A percentile compares a stretch with the other conserved stretches of the same genome.
These are phyloP conservation scores for Coniochaeta sp. DNA, from an alignment of 2,329 filamentous ascomycete species.

Conservation along the genomic window DNA sequence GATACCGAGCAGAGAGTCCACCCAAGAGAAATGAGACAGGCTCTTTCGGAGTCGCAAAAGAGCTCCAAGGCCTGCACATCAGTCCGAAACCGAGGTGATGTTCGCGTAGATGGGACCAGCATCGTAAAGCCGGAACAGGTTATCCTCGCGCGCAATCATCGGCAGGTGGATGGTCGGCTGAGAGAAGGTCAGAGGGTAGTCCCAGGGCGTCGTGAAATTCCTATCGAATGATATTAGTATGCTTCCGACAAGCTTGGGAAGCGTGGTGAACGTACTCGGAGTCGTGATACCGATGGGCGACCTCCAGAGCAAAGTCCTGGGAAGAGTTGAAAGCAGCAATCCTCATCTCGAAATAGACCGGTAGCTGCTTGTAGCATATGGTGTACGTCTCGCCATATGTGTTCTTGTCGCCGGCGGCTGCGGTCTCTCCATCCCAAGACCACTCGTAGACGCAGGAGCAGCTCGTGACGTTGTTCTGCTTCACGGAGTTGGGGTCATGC, in stretches of 20 bases:
- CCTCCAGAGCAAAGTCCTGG: slow-evolving; percentile 15
- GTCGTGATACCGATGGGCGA: slow-evolving; percentile 18
- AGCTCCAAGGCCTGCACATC: background rate
- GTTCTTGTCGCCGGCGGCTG: background rate
- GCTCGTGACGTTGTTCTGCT: slow-evolving; percentile 16
- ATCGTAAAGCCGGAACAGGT: slow-evolving; percentile 7
- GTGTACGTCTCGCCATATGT: background rate
- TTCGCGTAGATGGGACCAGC: slow-evolving; percentile 9
- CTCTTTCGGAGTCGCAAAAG: background rate
- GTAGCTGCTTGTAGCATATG: background rate
- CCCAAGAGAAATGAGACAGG: background rate
- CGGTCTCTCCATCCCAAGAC: slow-evolving; percentile 16
- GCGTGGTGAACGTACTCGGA: slow-evolving; percentile 8
- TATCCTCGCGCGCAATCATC: background rate
- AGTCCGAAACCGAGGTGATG: slow-evolving; percentile 8
- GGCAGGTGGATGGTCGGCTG: slow-evolving; percentile 5
- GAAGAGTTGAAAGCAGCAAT: slow-evolving; percentile 13
- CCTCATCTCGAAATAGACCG: slow-evolving; percentile 14
- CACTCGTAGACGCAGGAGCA: slow-evolving; percentile 15
- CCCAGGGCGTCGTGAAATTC: slow-evolving; percentile 14
- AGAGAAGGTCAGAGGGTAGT: slow-evolving; percentile 13
- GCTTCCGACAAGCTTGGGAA: no score
- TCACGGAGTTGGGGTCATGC: slow-evolving; percentile 21
- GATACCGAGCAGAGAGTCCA: background rate
- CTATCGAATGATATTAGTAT: slow-evolving; percentile 3